A percentile compares a stretch with the other conserved stretches of the same genome.
phyloP scores from a whole-genome alignment of 305 asterid genomes.

The Fraxinus floribunda region DNA sequence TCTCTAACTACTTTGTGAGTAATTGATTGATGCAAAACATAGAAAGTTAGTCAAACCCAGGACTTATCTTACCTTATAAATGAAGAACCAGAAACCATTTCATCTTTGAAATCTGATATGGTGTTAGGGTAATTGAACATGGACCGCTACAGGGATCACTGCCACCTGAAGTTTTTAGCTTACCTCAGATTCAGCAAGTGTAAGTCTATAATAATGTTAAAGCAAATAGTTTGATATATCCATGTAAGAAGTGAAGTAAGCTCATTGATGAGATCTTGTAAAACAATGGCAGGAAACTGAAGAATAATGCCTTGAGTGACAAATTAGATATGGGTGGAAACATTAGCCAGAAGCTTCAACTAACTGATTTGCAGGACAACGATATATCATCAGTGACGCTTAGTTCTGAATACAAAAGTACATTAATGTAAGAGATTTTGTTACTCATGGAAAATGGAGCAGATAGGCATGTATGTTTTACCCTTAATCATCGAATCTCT shows the following conservation, averaged over 20 bases:
- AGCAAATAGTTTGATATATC: neutral
- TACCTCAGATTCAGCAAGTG: constrained; percentile 90
- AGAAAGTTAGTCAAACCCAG: neutral
- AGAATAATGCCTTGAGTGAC: constrained; percentile 67
- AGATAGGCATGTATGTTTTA: constrained; percentile 8
- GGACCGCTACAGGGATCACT: constrained; percentile 74
- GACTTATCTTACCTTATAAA: constrained; percentile 13
- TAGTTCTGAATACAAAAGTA: constrained; percentile 71
- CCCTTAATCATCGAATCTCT: neutral
- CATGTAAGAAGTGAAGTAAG: neutral
- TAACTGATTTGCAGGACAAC: constrained; percentile 79
- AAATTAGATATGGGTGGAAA: constrained; percentile 68
- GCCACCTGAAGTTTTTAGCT: constrained; percentile 59
- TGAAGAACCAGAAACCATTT: constrained; percentile 6
- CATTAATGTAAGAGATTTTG: constrained; percentile 54
- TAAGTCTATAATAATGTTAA: constrained; percentile 34
- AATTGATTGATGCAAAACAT: neutral
- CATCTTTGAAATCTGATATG: constrained; percentile 10
- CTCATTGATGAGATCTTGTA: neutral
- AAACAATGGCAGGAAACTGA: constrained; percentile 59
- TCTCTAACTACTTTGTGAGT: constrained; percentile 82
- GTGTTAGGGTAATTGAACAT: constrained; percentile 67
- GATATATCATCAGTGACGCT: constrained; percentile 66
- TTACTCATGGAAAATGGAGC: neutral
- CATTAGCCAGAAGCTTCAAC: constrained; percentile 62